A percentile compares a stretch with the other conserved stretches of the same genome.
Evolutionary conservation across 2,329 filamentous ascomycete genomes (phyloP).

Genomic region (Sporothrix dimorphospora): DNA sequence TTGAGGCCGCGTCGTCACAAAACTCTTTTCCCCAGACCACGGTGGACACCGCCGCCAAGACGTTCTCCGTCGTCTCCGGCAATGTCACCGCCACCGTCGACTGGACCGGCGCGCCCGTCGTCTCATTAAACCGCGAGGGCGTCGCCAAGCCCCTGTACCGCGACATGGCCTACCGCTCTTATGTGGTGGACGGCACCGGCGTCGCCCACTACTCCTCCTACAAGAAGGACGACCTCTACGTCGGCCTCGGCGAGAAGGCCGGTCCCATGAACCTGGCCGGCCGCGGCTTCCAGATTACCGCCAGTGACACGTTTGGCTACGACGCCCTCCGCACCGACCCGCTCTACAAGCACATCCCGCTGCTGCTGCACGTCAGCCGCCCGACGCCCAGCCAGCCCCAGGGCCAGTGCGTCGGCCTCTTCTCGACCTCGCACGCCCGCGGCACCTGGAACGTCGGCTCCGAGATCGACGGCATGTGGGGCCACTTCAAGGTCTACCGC

Average conservation of each 20-base stretch:
- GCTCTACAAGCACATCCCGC: constrained; percentile 74
- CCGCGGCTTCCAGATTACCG: constrained; percentile 66
- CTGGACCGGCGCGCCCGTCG: constrained; percentile 60
- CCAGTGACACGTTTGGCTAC: constrained; percentile 74
- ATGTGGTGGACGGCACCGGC: constrained; percentile 60
- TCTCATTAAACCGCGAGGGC: constrained; percentile 58
- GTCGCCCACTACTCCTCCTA: constrained; percentile 64
- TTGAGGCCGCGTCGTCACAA: background rate
- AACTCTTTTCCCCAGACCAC: background rate
- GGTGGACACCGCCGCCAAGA: constrained; percentile 41
- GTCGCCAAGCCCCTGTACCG: constrained; percentile 58
- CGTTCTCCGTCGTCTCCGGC: constrained; percentile 50
- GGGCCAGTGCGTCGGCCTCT: constrained; percentile 60
- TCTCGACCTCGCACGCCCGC: constrained; percentile 67
- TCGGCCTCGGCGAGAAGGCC: constrained; percentile 72
- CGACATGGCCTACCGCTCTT: constrained; percentile 68
- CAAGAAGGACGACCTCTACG: constrained; percentile 62
- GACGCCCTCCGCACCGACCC: constrained; percentile 72
- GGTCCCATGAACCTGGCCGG: constrained; percentile 73
- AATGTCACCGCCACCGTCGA: constrained; percentile 59
- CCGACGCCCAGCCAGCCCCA: constrained; percentile 40
- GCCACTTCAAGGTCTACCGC: constrained; percentile 72
- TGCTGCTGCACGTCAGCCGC: constrained; percentile 69
- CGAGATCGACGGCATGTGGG: constrained; percentile 77
- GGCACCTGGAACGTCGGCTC: constrained; percentile 69